Percentiles rank a stretch among this genome's conserved stretches.
Evolutionary conservation across 2,329 filamentous ascomycete species (phyloP).

Genomic region (Monosporascus sp.): DNA sequence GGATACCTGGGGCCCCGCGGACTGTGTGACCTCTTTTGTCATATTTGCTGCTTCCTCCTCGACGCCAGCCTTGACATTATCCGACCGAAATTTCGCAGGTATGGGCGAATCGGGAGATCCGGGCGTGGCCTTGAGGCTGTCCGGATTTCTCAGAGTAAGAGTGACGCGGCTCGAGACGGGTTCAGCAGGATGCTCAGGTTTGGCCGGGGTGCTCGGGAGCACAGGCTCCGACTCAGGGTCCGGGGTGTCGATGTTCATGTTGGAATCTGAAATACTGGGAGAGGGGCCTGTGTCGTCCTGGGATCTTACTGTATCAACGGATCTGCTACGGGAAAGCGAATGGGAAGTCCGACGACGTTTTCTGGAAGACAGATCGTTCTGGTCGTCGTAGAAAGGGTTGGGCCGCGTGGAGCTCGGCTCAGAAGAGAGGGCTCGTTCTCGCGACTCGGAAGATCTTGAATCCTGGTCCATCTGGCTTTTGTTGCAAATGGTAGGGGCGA

Average conservation of each 20-base stretch:
- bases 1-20: slow-evolving; percentile 31
- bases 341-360: slow-evolving; percentile 59
- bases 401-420: slow-evolving; percentile 59
- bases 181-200: slow-evolving; percentile 30
- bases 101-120: slow-evolving; percentile 40
- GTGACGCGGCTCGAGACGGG: slow-evolving; percentile 54
- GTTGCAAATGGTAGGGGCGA: slow-evolving; percentile 32
- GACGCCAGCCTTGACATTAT: slow-evolving; percentile 38
- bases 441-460: slow-evolving; percentile 44
- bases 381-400: slow-evolving; percentile 57
- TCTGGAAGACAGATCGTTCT: slow-evolving; percentile 44
- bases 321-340: slow-evolving; percentile 49
- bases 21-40: slow-evolving; percentile 20
- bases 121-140: slow-evolving; percentile 33
- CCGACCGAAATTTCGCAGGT: slow-evolving; percentile 16
- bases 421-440: slow-evolving; percentile 55
- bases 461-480: slow-evolving; percentile 49
- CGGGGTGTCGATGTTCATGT: slow-evolving; percentile 37
- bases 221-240: slow-evolving; percentile 31
- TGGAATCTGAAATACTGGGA: slow-evolving; percentile 23
- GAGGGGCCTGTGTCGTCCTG: slow-evolving; percentile 22
- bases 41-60: slow-evolving; percentile 39
- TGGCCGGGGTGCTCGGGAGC: slow-evolving; percentile 36
- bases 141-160: slow-evolving; percentile 51
- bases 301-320: slow-evolving; percentile 38